phyloP scores from a whole-genome alignment of 441 rosid genomes.

The Aleurites moluccanus region DNA sequence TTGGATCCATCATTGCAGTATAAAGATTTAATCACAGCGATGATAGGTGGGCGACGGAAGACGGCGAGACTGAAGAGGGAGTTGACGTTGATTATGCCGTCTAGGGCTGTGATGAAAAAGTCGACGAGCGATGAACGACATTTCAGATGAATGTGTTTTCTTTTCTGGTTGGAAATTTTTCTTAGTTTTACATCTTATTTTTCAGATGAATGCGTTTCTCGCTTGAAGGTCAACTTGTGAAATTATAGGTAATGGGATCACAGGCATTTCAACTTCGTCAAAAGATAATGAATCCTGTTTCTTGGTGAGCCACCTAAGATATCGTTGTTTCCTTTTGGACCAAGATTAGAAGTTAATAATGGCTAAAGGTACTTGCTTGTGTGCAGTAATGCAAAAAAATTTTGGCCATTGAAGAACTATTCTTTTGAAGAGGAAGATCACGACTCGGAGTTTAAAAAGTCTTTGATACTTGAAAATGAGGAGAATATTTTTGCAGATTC shows the following conservation, averaged over 20 bases:
- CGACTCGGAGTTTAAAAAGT: slow-evolving; percentile 28
- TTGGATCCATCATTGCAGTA: not conserved
- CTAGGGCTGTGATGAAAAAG: too few species aligned
- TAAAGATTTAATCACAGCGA: not conserved
- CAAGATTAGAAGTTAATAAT: slow-evolving; percentile 17
- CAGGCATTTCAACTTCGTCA: slow-evolving; percentile 68
- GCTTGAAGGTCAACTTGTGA: slow-evolving; percentile 80
- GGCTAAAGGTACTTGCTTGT: slow-evolving; percentile 23
- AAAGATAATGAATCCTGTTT: slow-evolving; percentile 47
- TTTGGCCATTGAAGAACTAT: slow-evolving; percentile 38
- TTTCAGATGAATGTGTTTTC: too few species aligned
- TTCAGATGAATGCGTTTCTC: slow-evolving; percentile 71
- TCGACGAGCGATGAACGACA: too few species aligned
- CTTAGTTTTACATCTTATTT: slow-evolving; percentile 10
- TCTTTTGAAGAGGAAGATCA: slow-evolving; percentile 32
- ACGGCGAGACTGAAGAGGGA: too few species aligned
- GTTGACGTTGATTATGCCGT: too few species aligned
- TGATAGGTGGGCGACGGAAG: too few species aligned
- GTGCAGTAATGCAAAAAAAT: slow-evolving; percentile 43
- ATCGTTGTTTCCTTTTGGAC: not conserved
- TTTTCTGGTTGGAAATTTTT: too few species aligned
- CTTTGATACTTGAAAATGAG: slow-evolving; percentile 40
- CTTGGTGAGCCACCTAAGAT: slow-evolving; percentile 47
- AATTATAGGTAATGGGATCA: slow-evolving; percentile 69
- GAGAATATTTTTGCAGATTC: slow-evolving; percentile 40